Evolutionary conservation across 148 eudicot species (phyloP), one percentile per base, ranked within the genome.

Genomic region (Persicaria maculosa): DNA sequence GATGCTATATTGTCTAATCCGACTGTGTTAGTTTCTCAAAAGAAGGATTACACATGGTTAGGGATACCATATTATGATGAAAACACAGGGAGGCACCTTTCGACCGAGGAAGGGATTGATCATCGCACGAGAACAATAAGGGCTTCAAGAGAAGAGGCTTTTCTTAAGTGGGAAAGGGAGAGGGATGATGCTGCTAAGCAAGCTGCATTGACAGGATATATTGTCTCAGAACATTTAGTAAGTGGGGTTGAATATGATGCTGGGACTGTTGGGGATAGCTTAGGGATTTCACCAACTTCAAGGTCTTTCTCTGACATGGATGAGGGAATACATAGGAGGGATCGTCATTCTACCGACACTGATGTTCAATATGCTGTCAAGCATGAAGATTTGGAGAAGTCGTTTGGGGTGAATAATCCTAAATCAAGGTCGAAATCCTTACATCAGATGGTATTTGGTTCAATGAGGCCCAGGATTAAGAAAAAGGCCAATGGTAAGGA

Each of bases 91-190:
- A 86, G 88, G 83, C 96, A 89, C 80, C 85, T 83, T 74, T 95
- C 99, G 8, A 88, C 90, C 20, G 99, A 95, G 86, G 99, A 92
- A 81, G 99, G 97, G 50, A 95, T 95, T 77, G 99, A 92, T 78
- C 57, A 70, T 77, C 91, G 94, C 76, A 95, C 99, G 1, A 95
- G 84, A 81, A 90, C 79, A 68, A 90, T 92, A 85, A 89, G 99
- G 84, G 80, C 81, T 81, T 88, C 99, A 45, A 88, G 99, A 78
- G 99, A 95, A 81, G 90, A 86, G 81, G 87, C 86, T 52, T 85
- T 81, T 54, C 76, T 76, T 75, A 68, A 74, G 44, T 90, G 88
- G 91, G 84, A 71, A 50, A 82, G 77, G 79, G 97, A 92, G 69
- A 89, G 97, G 87, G 97, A 92, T 79, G 89, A 76, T 74, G 86